Evolutionary conservation across 148 eudicot species (phyloP).

Genomic region (Talinum fruticosum): DNA sequence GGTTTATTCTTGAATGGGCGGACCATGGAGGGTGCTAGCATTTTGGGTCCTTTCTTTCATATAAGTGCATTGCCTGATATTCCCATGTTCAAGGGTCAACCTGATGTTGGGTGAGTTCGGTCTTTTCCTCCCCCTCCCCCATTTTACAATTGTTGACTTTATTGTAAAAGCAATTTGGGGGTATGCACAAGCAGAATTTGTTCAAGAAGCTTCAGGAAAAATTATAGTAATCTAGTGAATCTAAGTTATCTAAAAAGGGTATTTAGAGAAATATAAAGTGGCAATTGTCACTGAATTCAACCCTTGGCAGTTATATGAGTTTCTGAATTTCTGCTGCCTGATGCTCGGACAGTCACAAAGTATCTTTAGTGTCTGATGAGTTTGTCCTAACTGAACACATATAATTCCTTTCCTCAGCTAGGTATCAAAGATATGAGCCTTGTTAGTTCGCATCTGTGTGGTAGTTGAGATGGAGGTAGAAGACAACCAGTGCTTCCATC

Average conservation of each 20-base stretch:
- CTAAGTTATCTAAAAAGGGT: background rate
- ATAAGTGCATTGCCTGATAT: conserved; percentile 94
- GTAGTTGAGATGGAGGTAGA: background rate
- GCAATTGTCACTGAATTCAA: background rate
- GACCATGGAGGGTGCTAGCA: conserved; percentile 85
- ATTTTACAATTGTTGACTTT: too few species aligned
- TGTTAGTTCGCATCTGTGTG: background rate
- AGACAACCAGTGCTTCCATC: background rate
- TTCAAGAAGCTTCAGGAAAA: background rate
- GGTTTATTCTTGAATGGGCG: conserved; percentile 78
- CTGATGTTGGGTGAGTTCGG: conserved; percentile 90
- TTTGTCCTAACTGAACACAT: background rate
- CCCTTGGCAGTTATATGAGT: background rate
- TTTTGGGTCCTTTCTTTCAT: conserved; percentile 91
- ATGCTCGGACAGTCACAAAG: background rate
- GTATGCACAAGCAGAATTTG: background rate
- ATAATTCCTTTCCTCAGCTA: background rate
- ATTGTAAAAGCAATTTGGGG: background rate
- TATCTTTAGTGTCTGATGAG: background rate
- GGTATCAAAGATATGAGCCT: background rate
- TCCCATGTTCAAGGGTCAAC: conserved; percentile 69
- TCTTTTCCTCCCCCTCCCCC: background rate
- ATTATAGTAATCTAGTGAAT: background rate
- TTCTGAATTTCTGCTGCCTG: background rate
- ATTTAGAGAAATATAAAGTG: background rate